phyloP scores from a whole-genome alignment of 208 protist species.

The Trypanosoma mega region DNA sequence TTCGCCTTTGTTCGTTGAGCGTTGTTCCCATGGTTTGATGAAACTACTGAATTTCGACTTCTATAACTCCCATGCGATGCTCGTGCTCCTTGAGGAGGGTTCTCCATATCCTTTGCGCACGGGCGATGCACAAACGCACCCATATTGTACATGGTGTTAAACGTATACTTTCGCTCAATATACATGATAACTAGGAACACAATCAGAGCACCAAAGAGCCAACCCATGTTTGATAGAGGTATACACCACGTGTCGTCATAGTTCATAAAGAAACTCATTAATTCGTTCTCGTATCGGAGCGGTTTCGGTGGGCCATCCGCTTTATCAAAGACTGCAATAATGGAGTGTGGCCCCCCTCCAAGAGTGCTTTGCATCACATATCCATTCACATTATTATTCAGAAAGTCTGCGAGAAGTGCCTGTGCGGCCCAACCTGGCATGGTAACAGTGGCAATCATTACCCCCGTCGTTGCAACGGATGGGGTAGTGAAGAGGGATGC shows the following conservation, averaged over 20 bases:
- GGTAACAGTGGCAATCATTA: slow-evolving; percentile 17
- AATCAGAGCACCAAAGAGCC: slow-evolving; percentile 26
- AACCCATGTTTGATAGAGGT: slow-evolving; percentile 23
- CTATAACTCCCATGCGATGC: too few species aligned
- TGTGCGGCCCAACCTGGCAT: slow-evolving; percentile 43
- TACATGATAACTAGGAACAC: slow-evolving; percentile 12
- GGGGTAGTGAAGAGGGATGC: not conserved
- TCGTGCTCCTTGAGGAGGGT: too few species aligned
- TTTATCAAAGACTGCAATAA: slow-evolving; percentile 18
- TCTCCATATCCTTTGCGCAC: not conserved
- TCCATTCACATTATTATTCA: not conserved
- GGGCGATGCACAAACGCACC: not conserved
- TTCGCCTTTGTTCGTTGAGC: too few species aligned
- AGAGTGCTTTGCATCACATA: slow-evolving; percentile 9
- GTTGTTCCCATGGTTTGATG: too few species aligned
- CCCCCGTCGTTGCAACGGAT: not conserved
- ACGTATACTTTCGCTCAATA: slow-evolving; percentile 23
- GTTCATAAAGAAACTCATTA: slow-evolving; percentile 27
- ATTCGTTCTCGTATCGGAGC: slow-evolving; percentile 15
- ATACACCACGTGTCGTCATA: slow-evolving; percentile 21
- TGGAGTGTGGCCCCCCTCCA: not conserved
- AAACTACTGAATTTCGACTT: too few species aligned
- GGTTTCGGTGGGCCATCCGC: slow-evolving; percentile 9
- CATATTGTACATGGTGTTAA: slow-evolving; percentile 28
- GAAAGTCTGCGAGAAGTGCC: slow-evolving; percentile 23